These are phyloP conservation scores for Rubus idaeus DNA, from an alignment of 306 rosid species.

Conservation along the genomic window DNA sequence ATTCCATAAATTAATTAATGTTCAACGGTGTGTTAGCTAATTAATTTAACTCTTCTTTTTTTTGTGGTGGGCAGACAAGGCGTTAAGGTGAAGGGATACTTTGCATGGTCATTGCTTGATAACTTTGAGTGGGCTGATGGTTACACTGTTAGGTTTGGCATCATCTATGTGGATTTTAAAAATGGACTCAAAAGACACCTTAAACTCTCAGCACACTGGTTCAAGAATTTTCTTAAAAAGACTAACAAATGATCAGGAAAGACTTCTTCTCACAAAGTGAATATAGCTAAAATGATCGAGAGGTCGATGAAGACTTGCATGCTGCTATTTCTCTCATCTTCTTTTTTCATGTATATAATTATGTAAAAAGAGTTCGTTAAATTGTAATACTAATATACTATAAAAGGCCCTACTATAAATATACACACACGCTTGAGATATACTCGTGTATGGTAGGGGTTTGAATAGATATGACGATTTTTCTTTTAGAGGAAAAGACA, in stretches of 20 bases:
- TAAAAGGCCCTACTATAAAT: too few species aligned
- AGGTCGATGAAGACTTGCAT: background rate
- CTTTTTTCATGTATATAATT: too few species aligned
- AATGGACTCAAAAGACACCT: conserved; percentile 28
- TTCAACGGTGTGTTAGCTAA: background rate
- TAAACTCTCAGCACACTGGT: conserved; percentile 31
- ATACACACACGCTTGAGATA: too few species aligned
- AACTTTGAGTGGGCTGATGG: conserved; percentile 49
- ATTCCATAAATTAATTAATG: background rate
- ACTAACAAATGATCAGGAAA: background rate
- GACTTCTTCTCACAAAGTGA: background rate
- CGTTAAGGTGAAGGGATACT: conserved; percentile 44
- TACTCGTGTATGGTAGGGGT: too few species aligned
- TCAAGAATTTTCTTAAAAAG: conserved; percentile 24
- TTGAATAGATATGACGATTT: too few species aligned
- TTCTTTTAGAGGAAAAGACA: too few species aligned
- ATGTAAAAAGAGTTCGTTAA: too few species aligned
- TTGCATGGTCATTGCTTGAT: conserved; percentile 51
- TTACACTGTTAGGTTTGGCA: conserved; percentile 32
- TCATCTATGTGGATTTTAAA: conserved; percentile 29
- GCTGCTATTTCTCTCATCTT: too few species aligned
- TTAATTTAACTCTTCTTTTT: background rate
- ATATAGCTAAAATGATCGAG: background rate
- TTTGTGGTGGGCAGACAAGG: conserved; percentile 33
- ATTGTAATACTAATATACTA: too few species aligned